These are phyloP conservation scores for Typha latifolia DNA, from an alignment of 176 grass and related monocot species.

Conservation along the genomic window DNA sequence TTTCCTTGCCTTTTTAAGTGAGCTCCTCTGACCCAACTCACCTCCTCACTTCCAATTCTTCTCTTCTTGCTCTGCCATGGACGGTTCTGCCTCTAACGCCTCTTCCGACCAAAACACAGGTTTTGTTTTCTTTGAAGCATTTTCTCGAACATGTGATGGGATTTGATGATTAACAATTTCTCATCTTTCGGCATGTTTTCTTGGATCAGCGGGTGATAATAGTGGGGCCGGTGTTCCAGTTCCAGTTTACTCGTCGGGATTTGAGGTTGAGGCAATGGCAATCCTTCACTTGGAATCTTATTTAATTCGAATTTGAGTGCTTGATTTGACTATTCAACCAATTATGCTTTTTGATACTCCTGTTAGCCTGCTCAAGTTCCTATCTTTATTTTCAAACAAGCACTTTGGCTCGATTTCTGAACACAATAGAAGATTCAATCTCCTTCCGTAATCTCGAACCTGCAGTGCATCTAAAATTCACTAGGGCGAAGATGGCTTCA, in stretches of 20 bases:
- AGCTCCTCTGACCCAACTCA: not conserved
- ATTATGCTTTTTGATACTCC: too few species aligned
- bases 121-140: conserved; percentile 9
- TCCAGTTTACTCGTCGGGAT: conserved; percentile 18
- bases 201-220: conserved; percentile 14
- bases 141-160: conserved; percentile 2
- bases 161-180: conserved; percentile 1
- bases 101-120: conserved; percentile 15
- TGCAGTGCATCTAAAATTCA: too few species aligned
- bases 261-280: conserved; percentile 8
- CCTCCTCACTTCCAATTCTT: not conserved
- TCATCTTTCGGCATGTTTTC: not conserved
- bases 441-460: too few species aligned
- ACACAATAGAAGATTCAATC: too few species aligned
- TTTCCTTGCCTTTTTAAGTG: not conserved
- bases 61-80: conserved; percentile 20
- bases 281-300: too few species aligned
- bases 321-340: too few species aligned
- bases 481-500: too few species aligned
- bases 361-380: too few species aligned
- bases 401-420: too few species aligned
- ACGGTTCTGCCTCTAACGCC: not conserved
- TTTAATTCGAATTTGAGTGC: too few species aligned
- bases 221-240: conserved; percentile 3
- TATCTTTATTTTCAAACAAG: too few species aligned